Base-by-base conservation (phyloP, 2,329 filamentous ascomycete genomes). In the Colletotrichum tofieldiae region DNA sequence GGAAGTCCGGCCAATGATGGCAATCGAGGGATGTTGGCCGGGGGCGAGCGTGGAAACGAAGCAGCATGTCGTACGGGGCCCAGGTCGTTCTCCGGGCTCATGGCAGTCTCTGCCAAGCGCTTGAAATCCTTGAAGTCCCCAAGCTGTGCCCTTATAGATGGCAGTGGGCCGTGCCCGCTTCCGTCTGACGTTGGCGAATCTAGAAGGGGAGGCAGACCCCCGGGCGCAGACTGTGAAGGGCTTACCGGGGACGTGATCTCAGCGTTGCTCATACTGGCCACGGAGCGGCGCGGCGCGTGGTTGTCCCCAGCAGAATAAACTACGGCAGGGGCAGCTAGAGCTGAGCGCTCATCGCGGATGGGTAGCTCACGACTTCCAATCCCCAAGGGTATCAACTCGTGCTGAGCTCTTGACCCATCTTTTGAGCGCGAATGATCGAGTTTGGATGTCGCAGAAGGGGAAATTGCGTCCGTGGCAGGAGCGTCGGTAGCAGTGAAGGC, bases 111-210 rank as follows among this genome's bases (percentile, higher is more conserved):
- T 43, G 78, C 73, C 3, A 78, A 78, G 23, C 76, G 74, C 35
- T 80, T 76, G 32, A 84, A 75, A 61, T 84, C 81, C 20, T 80
- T 75, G 37, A 84, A 75, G 61, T 84, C 81, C 20, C 80, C 81
- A 14, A 84, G 74, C 14, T 81, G 80, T 35, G 80, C 79, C 37
- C 80, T 79, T 63, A 84, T 82, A 14, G 83, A 84, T 3, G 83
- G 83, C n/a, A 84, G 37, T 7, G 73, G 77, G 45, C 69, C 79
- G 41, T 81, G 82, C 26, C 80, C 77, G 47, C 79, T 80, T 37
- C 77, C 74, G 65, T 84, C 82, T 9, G 78, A 79, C 52, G 77
- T 79, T 6, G 79, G 80, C 26, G 79, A 82, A 64, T 79, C 81
- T 55, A 81, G 79, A 49, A 84, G 74, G 7, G 83, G 83, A 20